A percentile compares a stretch with the other conserved stretches of the same genome.
Evolutionary conservation across 1,284 basidiomycete species (phyloP).

Genomic region (Thecaphora thlaspeos): DNA sequence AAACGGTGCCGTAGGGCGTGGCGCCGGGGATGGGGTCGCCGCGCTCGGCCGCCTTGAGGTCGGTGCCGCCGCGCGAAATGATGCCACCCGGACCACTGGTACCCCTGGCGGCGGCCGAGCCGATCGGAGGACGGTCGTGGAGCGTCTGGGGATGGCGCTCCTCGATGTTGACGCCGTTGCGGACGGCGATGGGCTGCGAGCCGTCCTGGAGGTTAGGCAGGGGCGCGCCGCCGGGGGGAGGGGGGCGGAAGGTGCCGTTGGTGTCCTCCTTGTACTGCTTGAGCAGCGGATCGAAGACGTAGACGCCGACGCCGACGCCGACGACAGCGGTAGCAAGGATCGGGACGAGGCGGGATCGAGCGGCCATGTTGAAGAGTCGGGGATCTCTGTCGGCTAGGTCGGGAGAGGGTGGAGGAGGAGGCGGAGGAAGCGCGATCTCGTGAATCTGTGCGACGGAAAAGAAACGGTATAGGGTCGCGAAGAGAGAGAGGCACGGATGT

Average conservation of each 20-base stretch:
- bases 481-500: too few species aligned
- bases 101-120: constrained; percentile 30
- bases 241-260: constrained; percentile 27
- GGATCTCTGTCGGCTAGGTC: background rate
- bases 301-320: constrained; percentile 37
- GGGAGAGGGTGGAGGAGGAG: constrained; percentile 2
- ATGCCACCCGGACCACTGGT: constrained; percentile 11
- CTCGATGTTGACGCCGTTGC: constrained; percentile 11
- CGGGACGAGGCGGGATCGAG: constrained; percentile 28
- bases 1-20: constrained; percentile 31
- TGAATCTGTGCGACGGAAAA: too few species aligned
- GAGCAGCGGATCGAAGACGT: constrained; percentile 38
- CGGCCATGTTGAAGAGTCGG: constrained; percentile 18
- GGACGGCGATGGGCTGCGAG: background rate
- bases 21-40: constrained; percentile 14
- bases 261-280: constrained; percentile 35
- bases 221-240: constrained; percentile 18
- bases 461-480: too few species aligned
- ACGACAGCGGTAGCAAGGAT: constrained; percentile 28
- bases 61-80: constrained; percentile 22
- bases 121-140: constrained; percentile 28
- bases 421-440: too few species aligned
- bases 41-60: constrained; percentile 25
- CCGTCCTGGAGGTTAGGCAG: constrained; percentile 28
- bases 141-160: constrained; percentile 1